Percentiles rank a stretch among this genome's conserved stretches.
Evolutionary conservation across 257 asterid species (phyloP).

Genomic region (Nicotiana attenuata): DNA sequence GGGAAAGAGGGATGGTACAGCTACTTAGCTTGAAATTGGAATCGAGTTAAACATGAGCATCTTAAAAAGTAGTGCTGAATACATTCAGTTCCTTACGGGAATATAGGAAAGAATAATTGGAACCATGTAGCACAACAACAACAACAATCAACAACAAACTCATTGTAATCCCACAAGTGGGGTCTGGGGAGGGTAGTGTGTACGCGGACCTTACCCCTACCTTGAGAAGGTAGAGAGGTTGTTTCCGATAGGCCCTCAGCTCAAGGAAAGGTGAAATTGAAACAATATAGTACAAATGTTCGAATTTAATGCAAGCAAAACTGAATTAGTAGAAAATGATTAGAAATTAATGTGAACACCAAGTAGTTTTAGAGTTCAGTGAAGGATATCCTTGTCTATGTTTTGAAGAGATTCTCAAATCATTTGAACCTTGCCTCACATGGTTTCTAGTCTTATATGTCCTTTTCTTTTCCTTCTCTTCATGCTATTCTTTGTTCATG

Average conservation of each 20-base stretch:
- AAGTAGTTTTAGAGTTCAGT: background rate
- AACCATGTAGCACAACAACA: background rate
- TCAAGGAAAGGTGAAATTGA: background rate
- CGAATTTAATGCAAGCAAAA: background rate
- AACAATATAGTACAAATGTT: background rate
- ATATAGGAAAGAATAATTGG: background rate
- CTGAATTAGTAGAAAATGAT: background rate
- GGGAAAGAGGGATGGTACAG: background rate
- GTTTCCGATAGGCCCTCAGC: too few relatives aligned
- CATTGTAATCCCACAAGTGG: too few relatives aligned
- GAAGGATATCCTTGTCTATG: background rate
- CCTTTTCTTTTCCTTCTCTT: background rate
- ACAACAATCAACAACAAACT: too few relatives aligned
- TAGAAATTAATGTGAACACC: background rate
- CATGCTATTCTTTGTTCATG: background rate
- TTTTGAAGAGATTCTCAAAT: background rate
- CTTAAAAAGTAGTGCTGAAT: background rate
- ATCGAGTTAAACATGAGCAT: background rate
- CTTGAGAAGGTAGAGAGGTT: too few relatives aligned
- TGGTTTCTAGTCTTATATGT: background rate
- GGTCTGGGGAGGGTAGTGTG: too few relatives aligned
- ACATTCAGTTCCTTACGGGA: background rate
- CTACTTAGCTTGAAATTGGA: background rate
- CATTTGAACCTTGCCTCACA: background rate
- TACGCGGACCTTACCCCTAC: too few relatives aligned